phyloP scores from a whole-genome alignment of 2,329 filamentous ascomycete species.

The Pseudogymnoascus sp. region DNA sequence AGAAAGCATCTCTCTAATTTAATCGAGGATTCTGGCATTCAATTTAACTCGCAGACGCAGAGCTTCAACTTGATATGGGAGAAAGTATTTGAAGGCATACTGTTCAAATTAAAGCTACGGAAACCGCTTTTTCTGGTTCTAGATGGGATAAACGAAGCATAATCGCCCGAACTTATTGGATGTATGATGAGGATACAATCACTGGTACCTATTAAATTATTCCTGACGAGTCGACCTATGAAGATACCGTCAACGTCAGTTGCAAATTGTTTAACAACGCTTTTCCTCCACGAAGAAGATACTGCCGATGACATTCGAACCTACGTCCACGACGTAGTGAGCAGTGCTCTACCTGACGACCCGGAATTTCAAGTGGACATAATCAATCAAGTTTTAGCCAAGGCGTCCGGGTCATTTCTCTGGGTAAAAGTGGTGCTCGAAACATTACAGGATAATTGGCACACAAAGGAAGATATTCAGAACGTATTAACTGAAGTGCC shows the following conservation, averaged over 20 bases:
- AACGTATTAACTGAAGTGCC: neutral
- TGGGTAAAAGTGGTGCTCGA: neutral
- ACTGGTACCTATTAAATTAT: neutral
- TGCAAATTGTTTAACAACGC: neutral
- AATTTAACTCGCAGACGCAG: neutral
- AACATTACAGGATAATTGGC: neutral
- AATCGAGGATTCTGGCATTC: neutral
- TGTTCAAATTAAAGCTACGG: neutral
- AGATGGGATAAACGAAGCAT: neutral
- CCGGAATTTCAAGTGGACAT: neutral
- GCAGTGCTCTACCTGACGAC: neutral
- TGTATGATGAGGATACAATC: neutral
- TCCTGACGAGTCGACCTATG: neutral
- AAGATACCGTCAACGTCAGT: neutral
- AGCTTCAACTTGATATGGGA: neutral
- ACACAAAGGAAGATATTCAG: neutral
- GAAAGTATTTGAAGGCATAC: neutral
- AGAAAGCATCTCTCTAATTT: neutral
- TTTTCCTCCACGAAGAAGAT: neutral
- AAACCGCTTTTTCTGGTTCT: neutral
- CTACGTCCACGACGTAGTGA: neutral
- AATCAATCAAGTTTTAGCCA: neutral
- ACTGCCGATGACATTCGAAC: neutral
- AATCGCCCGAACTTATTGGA: neutral
- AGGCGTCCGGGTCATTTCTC: neutral